phyloP scores from a whole-genome alignment of 768 basidiomycete genomes.

The Boletus subparvulus region DNA sequence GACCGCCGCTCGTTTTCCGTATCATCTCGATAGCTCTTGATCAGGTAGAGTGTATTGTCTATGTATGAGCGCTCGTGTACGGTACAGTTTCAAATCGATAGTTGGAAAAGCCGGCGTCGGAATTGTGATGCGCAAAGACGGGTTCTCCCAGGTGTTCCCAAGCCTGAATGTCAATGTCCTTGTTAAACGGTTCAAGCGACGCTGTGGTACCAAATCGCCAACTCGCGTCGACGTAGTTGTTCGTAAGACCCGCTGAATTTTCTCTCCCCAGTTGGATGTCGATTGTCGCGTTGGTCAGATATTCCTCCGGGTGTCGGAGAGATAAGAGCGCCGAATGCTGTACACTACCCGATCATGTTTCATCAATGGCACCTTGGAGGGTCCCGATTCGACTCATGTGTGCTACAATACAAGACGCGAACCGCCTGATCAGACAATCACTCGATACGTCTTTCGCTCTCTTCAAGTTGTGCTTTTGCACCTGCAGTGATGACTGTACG shows the following conservation, averaged over 20 bases:
- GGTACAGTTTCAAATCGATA: not conserved
- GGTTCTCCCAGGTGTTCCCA: not conserved
- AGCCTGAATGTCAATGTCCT: not conserved
- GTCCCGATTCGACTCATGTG: not conserved
- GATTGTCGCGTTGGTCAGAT: not conserved
- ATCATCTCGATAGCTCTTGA: not conserved
- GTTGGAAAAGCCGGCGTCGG: not conserved
- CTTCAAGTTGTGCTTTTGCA: not conserved
- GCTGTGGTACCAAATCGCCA: not conserved
- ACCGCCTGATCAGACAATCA: not conserved
- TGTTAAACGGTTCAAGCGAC: not conserved
- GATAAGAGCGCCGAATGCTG: not conserved
- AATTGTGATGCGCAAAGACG: not conserved
- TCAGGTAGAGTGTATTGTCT: not conserved
- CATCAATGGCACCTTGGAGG: not conserved
- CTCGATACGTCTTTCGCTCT: not conserved
- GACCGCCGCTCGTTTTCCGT: not conserved
- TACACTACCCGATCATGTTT: slow-evolving; percentile 5
- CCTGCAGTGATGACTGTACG: not conserved
- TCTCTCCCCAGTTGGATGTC: not conserved
- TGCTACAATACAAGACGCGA: not conserved
- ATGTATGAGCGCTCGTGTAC: not conserved
- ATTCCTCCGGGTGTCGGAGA: not conserved
- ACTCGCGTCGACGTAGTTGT: not conserved
- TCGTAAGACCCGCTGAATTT: not conserved